Conservation (phyloP, 768 basidiomycete species). For the Amanita rimosa region DNA sequence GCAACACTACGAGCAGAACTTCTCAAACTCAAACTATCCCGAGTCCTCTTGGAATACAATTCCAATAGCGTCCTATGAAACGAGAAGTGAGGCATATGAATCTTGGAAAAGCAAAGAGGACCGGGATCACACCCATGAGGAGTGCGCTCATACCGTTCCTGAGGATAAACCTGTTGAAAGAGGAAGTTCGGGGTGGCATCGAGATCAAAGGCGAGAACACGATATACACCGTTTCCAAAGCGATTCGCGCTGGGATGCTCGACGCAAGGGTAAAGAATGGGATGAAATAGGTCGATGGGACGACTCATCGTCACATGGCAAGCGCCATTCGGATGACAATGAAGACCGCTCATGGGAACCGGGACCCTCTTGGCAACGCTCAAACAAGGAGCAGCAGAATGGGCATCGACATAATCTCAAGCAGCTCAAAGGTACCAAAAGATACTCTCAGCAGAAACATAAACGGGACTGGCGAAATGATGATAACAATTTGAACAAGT, state of each 20-base stretch:
- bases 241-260: slow-evolving; percentile 44
- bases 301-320: slow-evolving; percentile 17
- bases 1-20: slow-evolving; percentile 33
- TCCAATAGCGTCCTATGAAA: slow-evolving; percentile 25
- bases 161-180: slow-evolving; percentile 19
- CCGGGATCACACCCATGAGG: slow-evolving; percentile 15
- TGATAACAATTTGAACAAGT: slow-evolving; percentile 72
- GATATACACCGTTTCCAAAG: slow-evolving; percentile 24
- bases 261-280: slow-evolving; percentile 35
- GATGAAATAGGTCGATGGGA: slow-evolving; percentile 15
- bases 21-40: slow-evolving; percentile 31
- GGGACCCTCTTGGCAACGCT: slow-evolving; percentile 54
- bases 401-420: slow-evolving; percentile 22
- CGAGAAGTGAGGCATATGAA: slow-evolving; percentile 28
- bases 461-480: slow-evolving; percentile 45
- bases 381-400: slow-evolving; percentile 29
- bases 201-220: slow-evolving; percentile 30
- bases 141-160: slow-evolving; percentile 23
- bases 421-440: slow-evolving; percentile 22
- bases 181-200: slow-evolving; percentile 23
- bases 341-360: slow-evolving; percentile 67
- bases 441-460: slow-evolving; percentile 24
- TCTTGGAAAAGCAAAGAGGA: slow-evolving; percentile 32
- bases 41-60: slow-evolving; percentile 34
- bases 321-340: slow-evolving; percentile 13